Conservation (phyloP, 2,329 filamentous ascomycete genomes). For the Diaporthe eres region DNA sequence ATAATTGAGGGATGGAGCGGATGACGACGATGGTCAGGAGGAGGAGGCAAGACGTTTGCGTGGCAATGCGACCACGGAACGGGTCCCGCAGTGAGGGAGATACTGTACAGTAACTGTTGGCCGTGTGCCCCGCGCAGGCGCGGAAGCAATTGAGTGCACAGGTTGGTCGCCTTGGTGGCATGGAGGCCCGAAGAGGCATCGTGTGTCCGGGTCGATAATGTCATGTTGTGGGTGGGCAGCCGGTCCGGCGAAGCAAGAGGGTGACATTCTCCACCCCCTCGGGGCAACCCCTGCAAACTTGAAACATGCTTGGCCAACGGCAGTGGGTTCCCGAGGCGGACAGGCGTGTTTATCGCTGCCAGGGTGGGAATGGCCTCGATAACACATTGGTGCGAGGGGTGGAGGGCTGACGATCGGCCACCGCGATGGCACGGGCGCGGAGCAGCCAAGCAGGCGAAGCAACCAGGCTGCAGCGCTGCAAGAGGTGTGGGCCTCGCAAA, state of each 20-base stretch:
- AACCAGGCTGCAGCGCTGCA: slow-evolving; percentile 24
- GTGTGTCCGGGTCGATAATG: slow-evolving; percentile 27
- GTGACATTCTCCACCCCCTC: slow-evolving; percentile 27
- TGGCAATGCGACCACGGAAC: slow-evolving; percentile 28
- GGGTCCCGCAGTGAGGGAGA: slow-evolving; percentile 26
- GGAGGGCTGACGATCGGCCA: slow-evolving; percentile 35
- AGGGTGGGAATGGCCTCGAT: slow-evolving; percentile 20
- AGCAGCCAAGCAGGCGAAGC: slow-evolving; percentile 20
- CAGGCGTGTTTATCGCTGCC: slow-evolving; percentile 35
- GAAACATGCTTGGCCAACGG: slow-evolving; percentile 41
- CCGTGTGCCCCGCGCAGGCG: neutral
- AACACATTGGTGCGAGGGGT: slow-evolving; percentile 10
- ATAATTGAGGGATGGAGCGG: neutral
- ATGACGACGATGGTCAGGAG: neutral
- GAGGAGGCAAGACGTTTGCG: slow-evolving; percentile 19
- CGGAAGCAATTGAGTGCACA: neutral
- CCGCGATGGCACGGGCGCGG: slow-evolving; percentile 24
- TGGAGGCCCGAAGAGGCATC: slow-evolving; percentile 15
- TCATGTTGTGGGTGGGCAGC: neutral
- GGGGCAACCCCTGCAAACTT: slow-evolving; percentile 36
- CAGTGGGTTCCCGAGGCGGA: slow-evolving; percentile 24
- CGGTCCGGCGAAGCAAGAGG: slow-evolving; percentile 11
- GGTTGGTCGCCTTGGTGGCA: slow-evolving; percentile 1
- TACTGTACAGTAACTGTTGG: neutral
- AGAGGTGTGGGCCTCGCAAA: slow-evolving; percentile 2